Base-by-base conservation (phyloP, 164 flowering plant genomes). In the Aristolochia contorta region DNA sequence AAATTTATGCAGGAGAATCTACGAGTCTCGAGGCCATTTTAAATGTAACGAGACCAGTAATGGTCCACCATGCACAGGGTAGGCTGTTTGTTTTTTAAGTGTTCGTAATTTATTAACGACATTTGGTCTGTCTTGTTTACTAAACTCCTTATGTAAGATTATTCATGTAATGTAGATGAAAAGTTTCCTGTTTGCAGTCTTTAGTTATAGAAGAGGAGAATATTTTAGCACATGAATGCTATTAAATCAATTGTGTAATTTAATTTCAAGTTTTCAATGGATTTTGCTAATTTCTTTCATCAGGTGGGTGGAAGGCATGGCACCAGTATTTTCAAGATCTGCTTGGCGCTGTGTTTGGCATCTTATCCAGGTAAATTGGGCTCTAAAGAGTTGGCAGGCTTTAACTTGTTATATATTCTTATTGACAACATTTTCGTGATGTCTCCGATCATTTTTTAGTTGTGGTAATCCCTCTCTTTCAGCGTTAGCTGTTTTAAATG, bases 41-140 rank as follows among this genome's bases (percentile, higher is more conserved):
- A 89, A 77, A 68, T 92, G 98, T 79, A 70, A 89, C 23, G 74
- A 74, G 58, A 66, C 68, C 59, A 92, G 93, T 64, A 72, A 72
- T 58, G 96, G 85, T 66, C 98, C 98, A 37, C 98, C 98, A 47
- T 92, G 98, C 81, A 80, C 89, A 46, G 98, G 98, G 98, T 87
- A 65, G 5, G 65, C 49, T 58, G 16, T 62, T 27, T 24, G 16
- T 8, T 22, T 24, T n/a, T 23, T 22, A 5, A 37, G 43, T 37
- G 43, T 8, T 37, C 43, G 7, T 37, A 4, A 37, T 37, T 37
- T 37, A 3, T 37, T 37, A 37, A 37, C 43, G 12, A 3, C 43
- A 37, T 37, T 37, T 37, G 43, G 7, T 37, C 12, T 7, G 5
- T 37, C 43, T 37, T 37, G 33, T 32, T 32, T 32, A 3, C 33